Evolutionary conservation across 176 grass and related monocot species (phyloP).

Genomic region (Oryza officinalis): DNA sequence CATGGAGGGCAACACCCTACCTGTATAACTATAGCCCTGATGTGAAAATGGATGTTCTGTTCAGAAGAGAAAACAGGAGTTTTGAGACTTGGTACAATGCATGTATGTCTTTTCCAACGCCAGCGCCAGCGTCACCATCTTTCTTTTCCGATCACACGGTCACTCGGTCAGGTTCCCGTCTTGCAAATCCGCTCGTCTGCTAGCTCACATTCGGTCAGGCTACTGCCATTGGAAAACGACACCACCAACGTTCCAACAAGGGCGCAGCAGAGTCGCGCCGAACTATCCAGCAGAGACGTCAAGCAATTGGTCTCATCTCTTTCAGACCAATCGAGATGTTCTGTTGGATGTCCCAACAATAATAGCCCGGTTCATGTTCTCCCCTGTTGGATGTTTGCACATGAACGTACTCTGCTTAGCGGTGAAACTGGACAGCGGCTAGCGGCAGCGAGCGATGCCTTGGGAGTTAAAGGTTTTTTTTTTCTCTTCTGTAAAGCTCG

Average conservation of each 20-base stretch:
- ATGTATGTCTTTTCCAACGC: neutral
- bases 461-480: no score
- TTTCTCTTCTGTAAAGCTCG: no score
- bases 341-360: neutral
- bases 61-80: neutral
- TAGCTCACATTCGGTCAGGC: neutral
- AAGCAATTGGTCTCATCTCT: neutral
- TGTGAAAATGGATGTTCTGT: neutral
- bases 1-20: neutral
- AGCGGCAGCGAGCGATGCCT: no score
- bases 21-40: neutral
- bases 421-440: no score
- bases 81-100: neutral
- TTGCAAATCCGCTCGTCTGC: conserved; percentile 9
- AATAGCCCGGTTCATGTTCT: neutral
- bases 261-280: neutral
- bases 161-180: conserved; percentile 7
- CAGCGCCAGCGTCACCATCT: neutral
- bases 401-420: no score
- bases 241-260: neutral
- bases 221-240: conserved; percentile 4
- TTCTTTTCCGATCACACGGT: conserved; percentile 23
- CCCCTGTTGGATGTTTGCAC: neutral
- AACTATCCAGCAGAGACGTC: neutral
- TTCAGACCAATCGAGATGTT: neutral